Conservation (phyloP, 2,329 filamentous ascomycete genomes). For the Calycina marina region DNA sequence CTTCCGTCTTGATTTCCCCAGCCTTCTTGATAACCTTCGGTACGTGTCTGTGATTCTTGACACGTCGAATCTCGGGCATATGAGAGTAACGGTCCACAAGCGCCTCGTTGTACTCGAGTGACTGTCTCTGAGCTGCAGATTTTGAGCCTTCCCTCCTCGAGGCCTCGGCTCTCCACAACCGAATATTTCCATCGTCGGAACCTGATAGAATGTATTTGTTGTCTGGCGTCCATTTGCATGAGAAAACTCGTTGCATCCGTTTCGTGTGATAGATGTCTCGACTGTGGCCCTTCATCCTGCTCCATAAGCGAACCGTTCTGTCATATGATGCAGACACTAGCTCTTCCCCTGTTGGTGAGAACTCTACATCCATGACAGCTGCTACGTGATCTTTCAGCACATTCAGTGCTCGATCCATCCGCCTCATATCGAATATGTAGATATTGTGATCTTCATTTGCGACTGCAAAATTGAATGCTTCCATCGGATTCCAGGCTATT, state of each 20-base stretch:
- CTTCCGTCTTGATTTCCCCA: conserved; percentile 81
- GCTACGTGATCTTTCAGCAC: conserved; percentile 78
- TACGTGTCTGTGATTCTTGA: conserved; percentile 79
- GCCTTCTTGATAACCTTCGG: conserved; percentile 95
- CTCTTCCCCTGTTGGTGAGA: conserved; percentile 86
- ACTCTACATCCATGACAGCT: conserved; percentile 94
- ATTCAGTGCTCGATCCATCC: conserved; percentile 75
- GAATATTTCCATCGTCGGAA: conserved; percentile 82
- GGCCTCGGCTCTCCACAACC: conserved; percentile 81
- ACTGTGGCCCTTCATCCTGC: conserved; percentile 64
- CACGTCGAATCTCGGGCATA: conserved; percentile 91
- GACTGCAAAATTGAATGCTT: conserved; percentile 86
- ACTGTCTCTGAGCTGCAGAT: conserved; percentile 68
- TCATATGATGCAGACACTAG: conserved; percentile 84
- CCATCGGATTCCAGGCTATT: conserved; percentile 90
- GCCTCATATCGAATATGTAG: conserved; percentile 77
- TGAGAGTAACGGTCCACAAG: conserved; percentile 74
- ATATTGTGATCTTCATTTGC: conserved; percentile 67
- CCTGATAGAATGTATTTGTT: conserved; percentile 80
- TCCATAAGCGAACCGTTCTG: conserved; percentile 77
- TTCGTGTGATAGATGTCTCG: conserved; percentile 95
- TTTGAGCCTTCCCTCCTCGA: conserved; percentile 75
- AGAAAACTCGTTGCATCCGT: conserved; percentile 91
- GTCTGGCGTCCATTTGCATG: conserved; percentile 73
- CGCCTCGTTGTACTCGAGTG: conserved; percentile 82